Base-by-base conservation (phyloP, 2,329 filamentous ascomycete genomes). In the Fusarium cyanostomum region DNA sequence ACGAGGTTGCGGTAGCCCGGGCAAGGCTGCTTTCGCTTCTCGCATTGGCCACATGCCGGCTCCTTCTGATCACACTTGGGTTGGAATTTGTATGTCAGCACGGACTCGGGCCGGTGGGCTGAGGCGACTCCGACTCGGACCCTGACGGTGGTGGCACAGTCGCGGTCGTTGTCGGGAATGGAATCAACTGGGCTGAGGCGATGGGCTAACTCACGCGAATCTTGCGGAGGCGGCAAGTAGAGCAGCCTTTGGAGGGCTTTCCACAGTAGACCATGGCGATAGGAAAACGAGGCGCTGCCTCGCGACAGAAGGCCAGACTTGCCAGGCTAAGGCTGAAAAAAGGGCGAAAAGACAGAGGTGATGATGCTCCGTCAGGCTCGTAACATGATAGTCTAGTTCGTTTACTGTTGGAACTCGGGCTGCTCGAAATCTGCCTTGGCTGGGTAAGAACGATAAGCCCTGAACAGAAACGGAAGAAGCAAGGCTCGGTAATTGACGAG, bases 201-300 rank as follows among this genome's bases (percentile, higher is more conserved):
- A 34, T 21, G 41, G 51, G 38, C 18, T 26, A 51, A 80, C 83
- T 76, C 75, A 85, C 83, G 56, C 81, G 81, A 59, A 85, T 83
- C 73, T 86, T 86, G 65, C 83, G 81, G 68, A 82, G 80, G 62
- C 84, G 79, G 66, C 84, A 86, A 62, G 77, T 82, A 63, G 81
- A 83, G 72, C 84, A 86, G 35, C 82, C 83, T 69, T 83, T 84
- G 33, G 83, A 85, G 38, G 84, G 83, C 66, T 84, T 85, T 6
- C 84, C 83, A 64, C 84, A 85, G 67, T 84, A 86, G 7, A 86
- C 83, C 84, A 86, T 86, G 52, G 33, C 50, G 56, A 39, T n/a
- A 56, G 24, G 41, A 12, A 16, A 31, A 39, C 35, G 39, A 52
- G 39, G 30, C 45, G 39, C 46, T n/a, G 33, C 38, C 52, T 64